phyloP scores from a whole-genome alignment of 1,284 basidiomycete genomes.

The Fomitopsis betulina region DNA sequence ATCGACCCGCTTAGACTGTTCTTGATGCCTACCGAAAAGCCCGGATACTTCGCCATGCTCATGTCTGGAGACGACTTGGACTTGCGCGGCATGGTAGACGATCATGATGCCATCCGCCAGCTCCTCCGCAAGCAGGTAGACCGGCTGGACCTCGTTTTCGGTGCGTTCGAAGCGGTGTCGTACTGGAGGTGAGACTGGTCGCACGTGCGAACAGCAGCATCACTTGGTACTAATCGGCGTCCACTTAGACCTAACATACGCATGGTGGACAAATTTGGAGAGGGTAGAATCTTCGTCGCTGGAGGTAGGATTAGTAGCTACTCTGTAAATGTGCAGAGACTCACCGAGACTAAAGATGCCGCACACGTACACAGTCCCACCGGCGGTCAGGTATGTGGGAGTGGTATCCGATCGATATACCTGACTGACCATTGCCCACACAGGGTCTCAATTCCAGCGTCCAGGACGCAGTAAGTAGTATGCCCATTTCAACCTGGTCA shows the following conservation, averaged over 20 bases:
- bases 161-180: slow-evolving; percentile 4
- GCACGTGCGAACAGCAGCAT: background rate
- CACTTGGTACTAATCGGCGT: background rate
- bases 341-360: slow-evolving; percentile 7
- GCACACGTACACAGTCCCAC: slow-evolving; percentile 24
- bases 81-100: background rate
- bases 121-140: background rate
- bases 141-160: slow-evolving; percentile 8
- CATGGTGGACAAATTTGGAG: slow-evolving; percentile 31
- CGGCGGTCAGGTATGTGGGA: slow-evolving; percentile 24
- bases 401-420: background rate
- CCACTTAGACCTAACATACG: slow-evolving; percentile 31
- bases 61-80: background rate
- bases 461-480: slow-evolving; percentile 3
- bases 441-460: slow-evolving; percentile 8
- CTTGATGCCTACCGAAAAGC: slow-evolving; percentile 5
- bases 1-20: background rate
- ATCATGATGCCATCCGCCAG: slow-evolving; percentile 1
- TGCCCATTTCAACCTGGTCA: no score
- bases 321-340: background rate
- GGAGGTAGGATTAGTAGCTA: slow-evolving; percentile 19
- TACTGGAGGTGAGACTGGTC: slow-evolving; percentile 4
- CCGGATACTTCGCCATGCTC: background rate
- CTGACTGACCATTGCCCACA: background rate
- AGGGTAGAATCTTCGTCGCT: slow-evolving; percentile 31